Conservation (phyloP, 805 yeast species). For the Nakazawaea peltata region DNA sequence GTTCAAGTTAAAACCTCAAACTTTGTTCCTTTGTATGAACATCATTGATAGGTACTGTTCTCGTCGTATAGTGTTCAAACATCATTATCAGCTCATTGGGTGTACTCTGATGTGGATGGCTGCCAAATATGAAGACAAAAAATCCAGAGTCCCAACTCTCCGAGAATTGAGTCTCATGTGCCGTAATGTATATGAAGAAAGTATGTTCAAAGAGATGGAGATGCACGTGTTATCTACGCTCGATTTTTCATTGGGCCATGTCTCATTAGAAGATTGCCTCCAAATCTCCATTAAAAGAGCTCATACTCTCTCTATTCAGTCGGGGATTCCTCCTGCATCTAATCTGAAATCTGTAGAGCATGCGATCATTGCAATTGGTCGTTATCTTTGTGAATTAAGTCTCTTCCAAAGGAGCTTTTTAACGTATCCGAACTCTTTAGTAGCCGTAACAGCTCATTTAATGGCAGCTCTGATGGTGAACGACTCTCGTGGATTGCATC, state of each 20-base stretch:
- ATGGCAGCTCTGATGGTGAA: slow-evolving; percentile 47
- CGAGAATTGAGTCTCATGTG: slow-evolving; percentile 48
- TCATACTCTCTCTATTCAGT: slow-evolving; percentile 22
- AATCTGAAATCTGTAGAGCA: slow-evolving; percentile 19
- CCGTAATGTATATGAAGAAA: slow-evolving; percentile 45
- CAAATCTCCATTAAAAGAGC: slow-evolving; percentile 29
- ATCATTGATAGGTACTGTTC: slow-evolving; percentile 90
- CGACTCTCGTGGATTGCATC: slow-evolving; percentile 32
- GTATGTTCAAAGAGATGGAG: slow-evolving; percentile 40
- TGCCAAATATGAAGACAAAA: slow-evolving; percentile 66
- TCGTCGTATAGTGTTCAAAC: slow-evolving; percentile 72
- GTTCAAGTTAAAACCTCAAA: slow-evolving; percentile 57
- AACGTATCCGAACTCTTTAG: slow-evolving; percentile 32
- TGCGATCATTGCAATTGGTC: slow-evolving; percentile 46
- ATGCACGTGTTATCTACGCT: slow-evolving; percentile 31
- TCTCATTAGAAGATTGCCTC: slow-evolving; percentile 44
- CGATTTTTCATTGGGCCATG: slow-evolving; percentile 34
- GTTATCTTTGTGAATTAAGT: slow-evolving; percentile 48
- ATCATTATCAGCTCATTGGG: slow-evolving; percentile 85
- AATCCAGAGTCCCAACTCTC: slow-evolving; percentile 48
- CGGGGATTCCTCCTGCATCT: not conserved
- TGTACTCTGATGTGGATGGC: slow-evolving; percentile 93
- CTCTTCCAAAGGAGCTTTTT: slow-evolving; percentile 40
- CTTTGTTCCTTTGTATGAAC: slow-evolving; percentile 59
- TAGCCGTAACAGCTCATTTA: slow-evolving; percentile 44